Evolutionary conservation across 495 filamentous ascomycete species (phyloP).

Genomic region (Beverwykella pulmonaria): DNA sequence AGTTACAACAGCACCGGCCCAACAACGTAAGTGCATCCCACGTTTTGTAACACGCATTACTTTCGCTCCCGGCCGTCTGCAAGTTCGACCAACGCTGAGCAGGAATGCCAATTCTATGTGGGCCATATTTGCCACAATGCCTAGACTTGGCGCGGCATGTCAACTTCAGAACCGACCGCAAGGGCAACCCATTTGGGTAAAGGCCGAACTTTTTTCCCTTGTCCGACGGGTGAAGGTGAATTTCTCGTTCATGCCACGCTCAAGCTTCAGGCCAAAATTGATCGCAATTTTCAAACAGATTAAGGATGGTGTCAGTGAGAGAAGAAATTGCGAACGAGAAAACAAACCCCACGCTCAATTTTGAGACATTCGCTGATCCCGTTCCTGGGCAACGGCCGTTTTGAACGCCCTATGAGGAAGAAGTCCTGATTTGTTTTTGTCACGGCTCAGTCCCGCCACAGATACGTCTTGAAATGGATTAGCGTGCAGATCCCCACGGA

Average conservation of each 20-base stretch:
- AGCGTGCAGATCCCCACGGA: background rate
- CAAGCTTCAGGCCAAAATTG: background rate
- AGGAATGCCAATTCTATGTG: background rate
- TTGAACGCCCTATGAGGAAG: background rate
- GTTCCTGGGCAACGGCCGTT: background rate
- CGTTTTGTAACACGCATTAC: slow-evolving; percentile 33
- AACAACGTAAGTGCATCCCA: slow-evolving; percentile 20
- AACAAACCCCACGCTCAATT: background rate
- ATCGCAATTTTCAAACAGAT: background rate
- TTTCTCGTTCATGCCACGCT: background rate
- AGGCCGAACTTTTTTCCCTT: background rate
- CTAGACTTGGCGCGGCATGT: slow-evolving; percentile 30
- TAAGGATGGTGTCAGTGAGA: background rate
- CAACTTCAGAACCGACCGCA: background rate
- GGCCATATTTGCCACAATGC: slow-evolving; percentile 5
- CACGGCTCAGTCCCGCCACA: background rate
- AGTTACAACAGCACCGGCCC: background rate
- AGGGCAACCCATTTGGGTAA: too few relatives aligned
- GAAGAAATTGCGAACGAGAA: background rate
- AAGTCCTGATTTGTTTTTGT: background rate
- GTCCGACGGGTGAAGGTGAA: background rate
- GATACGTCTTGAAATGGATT: background rate
- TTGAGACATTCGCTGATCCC: background rate
- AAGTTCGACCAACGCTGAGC: slow-evolving; percentile 7
- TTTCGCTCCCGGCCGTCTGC: background rate